These are phyloP conservation scores for Penicillium vulpinum DNA, from an alignment of 2,329 filamentous ascomycete species.

Conservation along the genomic window DNA sequence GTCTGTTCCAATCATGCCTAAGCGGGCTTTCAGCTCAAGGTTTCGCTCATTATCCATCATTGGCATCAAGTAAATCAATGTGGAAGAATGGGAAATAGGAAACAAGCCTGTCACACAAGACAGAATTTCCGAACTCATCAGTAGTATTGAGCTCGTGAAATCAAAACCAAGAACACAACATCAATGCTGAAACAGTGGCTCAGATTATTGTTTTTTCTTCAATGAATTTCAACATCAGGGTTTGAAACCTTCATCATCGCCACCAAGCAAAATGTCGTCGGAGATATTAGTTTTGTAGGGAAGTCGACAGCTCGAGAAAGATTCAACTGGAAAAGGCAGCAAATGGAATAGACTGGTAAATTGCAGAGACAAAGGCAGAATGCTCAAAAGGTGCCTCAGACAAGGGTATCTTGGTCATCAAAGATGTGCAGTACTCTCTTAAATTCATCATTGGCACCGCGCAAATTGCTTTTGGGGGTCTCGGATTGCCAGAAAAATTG, in stretches of 20 bases:
- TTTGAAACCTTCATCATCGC: background rate
- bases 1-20: background rate
- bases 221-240: background rate
- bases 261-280: background rate
- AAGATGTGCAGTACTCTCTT: background rate
- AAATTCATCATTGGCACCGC: background rate
- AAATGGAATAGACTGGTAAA: background rate
- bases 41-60: background rate
- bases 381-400: background rate
- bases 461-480: background rate
- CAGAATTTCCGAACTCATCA: background rate
- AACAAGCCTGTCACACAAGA: background rate
- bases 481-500: background rate
- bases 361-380: background rate
- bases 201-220: background rate
- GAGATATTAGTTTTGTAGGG: too few relatives aligned
- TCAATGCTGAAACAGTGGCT: background rate
- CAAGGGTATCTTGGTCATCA: background rate
- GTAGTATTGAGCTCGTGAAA: background rate
- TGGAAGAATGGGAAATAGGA: background rate
- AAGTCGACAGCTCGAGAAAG: background rate
- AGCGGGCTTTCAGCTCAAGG: background rate
- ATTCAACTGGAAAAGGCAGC: background rate
- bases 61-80: background rate
- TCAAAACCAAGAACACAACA: background rate